These are phyloP conservation scores for Rhodotorula sp. DNA, from an alignment of 1,284 basidiomycete genomes.

Conservation along the genomic window DNA sequence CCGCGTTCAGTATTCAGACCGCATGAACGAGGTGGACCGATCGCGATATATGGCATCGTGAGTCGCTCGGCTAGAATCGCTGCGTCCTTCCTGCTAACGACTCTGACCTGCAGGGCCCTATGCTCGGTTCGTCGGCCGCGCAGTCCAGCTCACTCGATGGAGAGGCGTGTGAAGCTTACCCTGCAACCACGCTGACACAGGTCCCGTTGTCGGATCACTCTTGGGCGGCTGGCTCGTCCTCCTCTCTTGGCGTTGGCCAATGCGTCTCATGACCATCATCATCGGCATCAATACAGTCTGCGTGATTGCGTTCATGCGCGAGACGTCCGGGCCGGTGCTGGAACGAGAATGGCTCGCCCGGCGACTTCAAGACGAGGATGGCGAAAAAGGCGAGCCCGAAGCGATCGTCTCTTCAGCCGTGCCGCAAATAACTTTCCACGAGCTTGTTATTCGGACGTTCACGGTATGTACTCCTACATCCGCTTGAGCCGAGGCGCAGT, in stretches of 20 bases:
- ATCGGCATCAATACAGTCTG: slow-evolving; percentile 45
- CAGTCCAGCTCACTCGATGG: no score
- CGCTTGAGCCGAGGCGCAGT: slow-evolving; percentile 15
- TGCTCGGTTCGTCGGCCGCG: background rate
- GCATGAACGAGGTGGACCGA: slow-evolving; percentile 47
- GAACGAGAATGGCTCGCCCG: background rate
- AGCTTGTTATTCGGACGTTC: slow-evolving; percentile 11
- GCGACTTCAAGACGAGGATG: background rate
- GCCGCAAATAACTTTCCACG: background rate
- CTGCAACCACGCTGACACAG: slow-evolving; percentile 1
- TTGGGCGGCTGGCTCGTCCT: slow-evolving; percentile 49
- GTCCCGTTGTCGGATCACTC: slow-evolving; percentile 48
- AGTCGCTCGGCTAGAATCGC: background rate
- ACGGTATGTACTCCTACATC: background rate
- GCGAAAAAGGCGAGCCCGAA: background rate
- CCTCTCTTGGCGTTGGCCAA: slow-evolving; percentile 47
- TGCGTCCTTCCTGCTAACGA: no score
- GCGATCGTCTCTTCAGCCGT: background rate
- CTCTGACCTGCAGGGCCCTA: background rate
- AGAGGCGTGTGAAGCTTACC: background rate
- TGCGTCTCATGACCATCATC: slow-evolving; percentile 48
- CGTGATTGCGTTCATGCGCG: slow-evolving; percentile 45
- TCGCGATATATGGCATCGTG: slow-evolving; percentile 48
- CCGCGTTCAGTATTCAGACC: slow-evolving; percentile 42
- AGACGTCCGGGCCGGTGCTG: slow-evolving; percentile 51